Evolutionary conservation across 1,284 basidiomycete genomes (phyloP).

Genomic region (Ceratobasidium sp.): DNA sequence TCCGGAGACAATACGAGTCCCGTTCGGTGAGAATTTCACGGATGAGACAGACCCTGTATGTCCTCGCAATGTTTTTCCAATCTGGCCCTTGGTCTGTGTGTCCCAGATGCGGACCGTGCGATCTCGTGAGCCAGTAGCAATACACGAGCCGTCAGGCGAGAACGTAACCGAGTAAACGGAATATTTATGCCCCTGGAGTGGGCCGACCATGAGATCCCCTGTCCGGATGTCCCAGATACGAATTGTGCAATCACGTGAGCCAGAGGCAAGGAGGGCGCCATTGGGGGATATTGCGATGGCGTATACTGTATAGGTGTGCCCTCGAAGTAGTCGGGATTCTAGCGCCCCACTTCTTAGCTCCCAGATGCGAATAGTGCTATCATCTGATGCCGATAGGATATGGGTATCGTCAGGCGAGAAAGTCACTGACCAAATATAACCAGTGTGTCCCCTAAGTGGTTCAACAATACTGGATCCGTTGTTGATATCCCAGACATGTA

Average conservation of each 20-base stretch:
- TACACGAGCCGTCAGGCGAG: background rate
- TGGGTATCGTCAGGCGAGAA: too few relatives aligned
- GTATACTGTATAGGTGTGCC: too few relatives aligned
- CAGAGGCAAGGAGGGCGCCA: background rate
- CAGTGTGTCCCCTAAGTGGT: too few relatives aligned
- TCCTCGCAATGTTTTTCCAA: background rate
- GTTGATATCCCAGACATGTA: too few relatives aligned
- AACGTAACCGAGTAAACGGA: background rate
- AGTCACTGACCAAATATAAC: too few relatives aligned
- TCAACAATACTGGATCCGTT: too few relatives aligned
- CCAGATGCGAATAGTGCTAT: too few relatives aligned
- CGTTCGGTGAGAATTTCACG: background rate
- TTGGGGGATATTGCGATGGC: too few relatives aligned
- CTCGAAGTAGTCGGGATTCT: too few relatives aligned
- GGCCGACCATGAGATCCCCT: background rate
- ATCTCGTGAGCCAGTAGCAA: background rate
- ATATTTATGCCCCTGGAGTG: background rate
- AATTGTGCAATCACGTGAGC: background rate
- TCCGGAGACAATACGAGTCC: background rate
- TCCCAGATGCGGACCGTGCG: background rate
- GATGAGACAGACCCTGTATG: background rate
- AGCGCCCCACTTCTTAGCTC: too few relatives aligned
- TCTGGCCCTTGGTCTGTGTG: background rate
- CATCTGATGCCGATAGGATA: too few relatives aligned
- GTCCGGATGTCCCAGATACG: background rate